These are phyloP conservation scores for Catharanthus roseus DNA, from an alignment of 257 asterid genomes.

Conservation along the genomic window DNA sequence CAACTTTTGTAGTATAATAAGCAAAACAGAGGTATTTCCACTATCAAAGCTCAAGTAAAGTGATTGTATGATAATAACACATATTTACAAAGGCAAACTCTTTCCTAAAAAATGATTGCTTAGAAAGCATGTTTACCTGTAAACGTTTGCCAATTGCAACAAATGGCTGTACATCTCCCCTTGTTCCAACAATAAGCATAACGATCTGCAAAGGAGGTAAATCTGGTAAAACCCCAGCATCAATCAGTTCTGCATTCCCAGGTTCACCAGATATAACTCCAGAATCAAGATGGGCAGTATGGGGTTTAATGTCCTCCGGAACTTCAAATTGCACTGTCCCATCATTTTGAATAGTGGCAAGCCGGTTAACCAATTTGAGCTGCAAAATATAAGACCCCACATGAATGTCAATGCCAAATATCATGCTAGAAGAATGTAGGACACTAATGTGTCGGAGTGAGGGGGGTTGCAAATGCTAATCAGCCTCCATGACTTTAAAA, in stretches of 20 bases:
- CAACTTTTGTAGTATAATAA: too few species aligned
- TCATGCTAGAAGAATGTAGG: not conserved
- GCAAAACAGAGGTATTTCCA: not conserved
- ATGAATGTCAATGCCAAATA: not conserved
- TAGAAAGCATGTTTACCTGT: conserved; percentile 37
- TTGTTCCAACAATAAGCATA: conserved; percentile 86
- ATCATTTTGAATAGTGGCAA: conserved; percentile 59
- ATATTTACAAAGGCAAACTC: not conserved
- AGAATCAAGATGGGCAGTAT: conserved; percentile 39
- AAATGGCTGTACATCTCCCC: conserved; percentile 94
- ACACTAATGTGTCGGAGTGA: too few species aligned
- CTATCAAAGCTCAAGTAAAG: not conserved
- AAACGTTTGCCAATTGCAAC: conserved; percentile 76
- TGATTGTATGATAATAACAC: not conserved
- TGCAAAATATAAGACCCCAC: conserved; percentile 25
- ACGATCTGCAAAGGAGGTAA: conserved; percentile 76
- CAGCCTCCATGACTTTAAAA: too few species aligned
- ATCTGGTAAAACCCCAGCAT: conserved; percentile 27
- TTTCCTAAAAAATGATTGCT: not conserved
- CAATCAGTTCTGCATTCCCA: conserved; percentile 26
- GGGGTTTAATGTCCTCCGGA: conserved; percentile 53
- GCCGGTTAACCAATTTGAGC: conserved; percentile 56
- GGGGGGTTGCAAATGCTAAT: too few species aligned
- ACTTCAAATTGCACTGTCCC: conserved; percentile 79
- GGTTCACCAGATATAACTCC: conserved; percentile 33